Evolutionary conservation across 75 land plant species (phyloP).

Genomic region (Gnetum montanum): DNA sequence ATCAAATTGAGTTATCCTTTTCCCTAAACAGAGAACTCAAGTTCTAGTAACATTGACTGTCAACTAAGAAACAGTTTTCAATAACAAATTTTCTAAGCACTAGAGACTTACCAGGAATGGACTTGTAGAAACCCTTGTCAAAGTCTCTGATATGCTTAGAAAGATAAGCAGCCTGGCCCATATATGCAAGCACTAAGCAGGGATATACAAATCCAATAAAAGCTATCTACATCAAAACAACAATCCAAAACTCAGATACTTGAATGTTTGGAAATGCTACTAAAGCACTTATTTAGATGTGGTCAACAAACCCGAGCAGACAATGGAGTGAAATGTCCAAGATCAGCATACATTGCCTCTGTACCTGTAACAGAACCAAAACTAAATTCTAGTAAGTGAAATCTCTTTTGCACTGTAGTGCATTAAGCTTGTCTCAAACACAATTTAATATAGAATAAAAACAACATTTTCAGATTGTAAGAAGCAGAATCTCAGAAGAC

Average conservation of each 20-base stretch:
- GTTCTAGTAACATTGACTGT: neutral
- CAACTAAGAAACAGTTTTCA: neutral
- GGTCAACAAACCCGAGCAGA: constrained; percentile 68
- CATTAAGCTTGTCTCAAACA: too few relatives aligned
- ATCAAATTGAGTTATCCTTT: neutral
- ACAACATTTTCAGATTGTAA: too few relatives aligned
- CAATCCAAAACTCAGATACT: neutral
- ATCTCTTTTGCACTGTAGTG: too few relatives aligned
- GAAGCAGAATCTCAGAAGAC: neutral
- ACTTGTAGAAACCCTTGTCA: constrained; percentile 49
- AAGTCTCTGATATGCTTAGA: constrained; percentile 38
- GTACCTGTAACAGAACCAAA: constrained; percentile 42
- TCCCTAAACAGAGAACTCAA: neutral
- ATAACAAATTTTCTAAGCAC: neutral
- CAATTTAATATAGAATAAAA: too few relatives aligned
- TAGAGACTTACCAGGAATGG: constrained; percentile 53
- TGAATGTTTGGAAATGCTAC: neutral
- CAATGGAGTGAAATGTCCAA: constrained; percentile 68
- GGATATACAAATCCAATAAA: constrained; percentile 73
- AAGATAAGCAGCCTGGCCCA: constrained; percentile 92
- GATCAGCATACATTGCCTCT: constrained; percentile 98
- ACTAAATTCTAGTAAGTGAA: constrained; percentile 1
- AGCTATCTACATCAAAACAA: constrained; percentile 48
- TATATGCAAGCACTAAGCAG: constrained; percentile 68
- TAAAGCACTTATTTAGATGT: constrained; percentile 1